These are phyloP conservation scores for Lathyrus oleraceus DNA, from an alignment of 306 rosid genomes.

Conservation along the genomic window DNA sequence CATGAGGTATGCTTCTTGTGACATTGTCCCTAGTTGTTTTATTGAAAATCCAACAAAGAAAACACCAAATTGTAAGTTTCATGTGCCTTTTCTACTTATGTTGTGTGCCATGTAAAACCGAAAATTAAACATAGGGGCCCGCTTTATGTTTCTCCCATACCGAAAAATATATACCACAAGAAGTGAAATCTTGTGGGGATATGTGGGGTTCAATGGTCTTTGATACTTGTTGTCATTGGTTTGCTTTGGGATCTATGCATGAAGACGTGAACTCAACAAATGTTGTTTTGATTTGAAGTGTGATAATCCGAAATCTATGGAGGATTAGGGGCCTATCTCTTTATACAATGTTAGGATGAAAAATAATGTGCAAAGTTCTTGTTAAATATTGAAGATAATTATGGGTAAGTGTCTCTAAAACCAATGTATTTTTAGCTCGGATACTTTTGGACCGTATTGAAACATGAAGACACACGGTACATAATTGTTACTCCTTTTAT, in stretches of 20 bases:
- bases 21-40: constrained; percentile 31
- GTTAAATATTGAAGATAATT: not conserved
- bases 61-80: constrained; percentile 24
- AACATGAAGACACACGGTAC: no score
- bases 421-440: not conserved
- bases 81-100: constrained; percentile 14
- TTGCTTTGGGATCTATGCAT: not conserved
- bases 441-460: not conserved
- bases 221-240: constrained; percentile 3
- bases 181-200: not conserved
- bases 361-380: not conserved
- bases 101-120: constrained; percentile 28
- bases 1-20: constrained; percentile 36
- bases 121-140: not conserved
- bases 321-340: not conserved
- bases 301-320: not conserved
- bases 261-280: not conserved
- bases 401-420: not conserved
- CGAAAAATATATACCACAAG: not conserved
- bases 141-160: constrained; percentile 22
- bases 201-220: constrained; percentile 1
- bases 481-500: no score
- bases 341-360: not conserved
- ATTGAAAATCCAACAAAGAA: constrained; percentile 23
- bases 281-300: not conserved